Percentiles rank a stretch among this genome's conserved stretches.
These are phyloP conservation scores for Serendipita sp. DNA, from an alignment of 1,284 basidiomycete genomes.

Conservation along the genomic window DNA sequence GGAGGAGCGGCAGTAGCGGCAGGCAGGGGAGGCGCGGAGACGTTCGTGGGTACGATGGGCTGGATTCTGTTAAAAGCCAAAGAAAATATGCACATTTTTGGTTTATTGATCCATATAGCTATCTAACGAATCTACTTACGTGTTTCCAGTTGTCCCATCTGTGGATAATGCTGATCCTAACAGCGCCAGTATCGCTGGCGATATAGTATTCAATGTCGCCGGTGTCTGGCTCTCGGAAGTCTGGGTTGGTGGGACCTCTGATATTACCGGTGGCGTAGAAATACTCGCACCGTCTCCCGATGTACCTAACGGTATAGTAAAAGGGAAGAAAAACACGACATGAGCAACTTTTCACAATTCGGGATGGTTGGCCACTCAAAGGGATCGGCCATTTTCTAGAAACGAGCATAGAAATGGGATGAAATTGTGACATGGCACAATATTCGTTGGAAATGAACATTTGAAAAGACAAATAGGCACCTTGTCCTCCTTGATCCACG, in stretches of 20 bases:
- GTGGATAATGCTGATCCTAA: background rate
- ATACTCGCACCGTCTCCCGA: conserved; percentile 38
- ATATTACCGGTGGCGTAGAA: conserved; percentile 18
- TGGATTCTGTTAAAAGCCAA: too few species aligned
- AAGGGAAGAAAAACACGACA: conserved; percentile 3
- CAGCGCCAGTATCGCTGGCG: conserved; percentile 1
- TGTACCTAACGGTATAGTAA: conserved; percentile 3
- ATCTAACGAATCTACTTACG: background rate
- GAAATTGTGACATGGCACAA: conserved; percentile 46
- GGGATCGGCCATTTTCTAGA: conserved; percentile 29
- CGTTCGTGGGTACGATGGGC: background rate
- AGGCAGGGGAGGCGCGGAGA: background rate
- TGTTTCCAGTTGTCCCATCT: background rate
- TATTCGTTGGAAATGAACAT: conserved; percentile 57
- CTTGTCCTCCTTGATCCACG: conserved; percentile 53
- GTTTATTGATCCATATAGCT: background rate
- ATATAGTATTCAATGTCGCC: background rate
- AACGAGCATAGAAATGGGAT: conserved; percentile 31
- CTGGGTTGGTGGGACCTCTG: conserved; percentile 20
- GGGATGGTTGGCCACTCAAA: conserved; percentile 28
- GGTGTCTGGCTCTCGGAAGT: background rate
- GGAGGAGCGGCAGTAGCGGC: background rate
- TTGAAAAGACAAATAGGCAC: conserved; percentile 55
- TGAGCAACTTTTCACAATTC: background rate
- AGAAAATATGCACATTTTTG: background rate